Evolutionary conservation across 2,329 filamentous ascomycete species (phyloP).

Genomic region (Cladophialophora yegresii): DNA sequence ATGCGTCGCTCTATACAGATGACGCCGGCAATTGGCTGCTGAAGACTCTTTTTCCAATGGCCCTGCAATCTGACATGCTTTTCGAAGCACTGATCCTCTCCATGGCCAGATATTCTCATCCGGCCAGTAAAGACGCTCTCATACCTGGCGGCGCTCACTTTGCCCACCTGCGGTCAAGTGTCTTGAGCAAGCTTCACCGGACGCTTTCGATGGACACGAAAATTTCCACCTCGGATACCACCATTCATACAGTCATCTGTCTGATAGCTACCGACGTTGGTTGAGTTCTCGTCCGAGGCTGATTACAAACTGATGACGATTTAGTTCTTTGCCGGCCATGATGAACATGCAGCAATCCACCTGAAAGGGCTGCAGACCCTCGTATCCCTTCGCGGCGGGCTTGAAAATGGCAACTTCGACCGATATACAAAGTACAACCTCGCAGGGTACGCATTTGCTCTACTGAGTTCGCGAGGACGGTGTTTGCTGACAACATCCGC

Average conservation of each 20-base stretch:
- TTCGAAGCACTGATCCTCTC: constrained; percentile 9
- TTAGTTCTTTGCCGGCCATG: constrained; percentile 13
- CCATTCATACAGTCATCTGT: constrained; percentile 10
- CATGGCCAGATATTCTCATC: constrained; percentile 11
- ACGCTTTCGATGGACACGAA: constrained; percentile 6
- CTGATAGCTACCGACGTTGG: constrained; percentile 14
- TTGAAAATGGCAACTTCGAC: constrained; percentile 11
- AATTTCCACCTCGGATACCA: constrained; percentile 11
- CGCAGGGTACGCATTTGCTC: not conserved
- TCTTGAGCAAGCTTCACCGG: constrained; percentile 6
- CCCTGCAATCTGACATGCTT: constrained; percentile 12
- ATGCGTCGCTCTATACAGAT: constrained; percentile 7
- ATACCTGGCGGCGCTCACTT: constrained; percentile 8
- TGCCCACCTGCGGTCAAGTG: constrained; percentile 7
- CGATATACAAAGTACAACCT: constrained; percentile 16
- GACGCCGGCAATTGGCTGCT: constrained; percentile 9
- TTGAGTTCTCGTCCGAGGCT: not conserved
- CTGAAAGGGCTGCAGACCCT: constrained; percentile 15
- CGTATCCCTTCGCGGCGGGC: constrained; percentile 13
- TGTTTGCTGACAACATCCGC: not conserved
- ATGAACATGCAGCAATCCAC: constrained; percentile 11
- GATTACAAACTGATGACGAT: not conserved
- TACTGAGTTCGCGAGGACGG: not conserved
- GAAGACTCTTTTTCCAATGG: constrained; percentile 8
- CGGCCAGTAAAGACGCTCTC: constrained; percentile 2